A percentile compares a stretch with the other conserved stretches of the same genome.
These are phyloP conservation scores for Phytopythium ostracodes DNA, from an alignment of 352 stramenopile species.

Conservation along the genomic window DNA sequence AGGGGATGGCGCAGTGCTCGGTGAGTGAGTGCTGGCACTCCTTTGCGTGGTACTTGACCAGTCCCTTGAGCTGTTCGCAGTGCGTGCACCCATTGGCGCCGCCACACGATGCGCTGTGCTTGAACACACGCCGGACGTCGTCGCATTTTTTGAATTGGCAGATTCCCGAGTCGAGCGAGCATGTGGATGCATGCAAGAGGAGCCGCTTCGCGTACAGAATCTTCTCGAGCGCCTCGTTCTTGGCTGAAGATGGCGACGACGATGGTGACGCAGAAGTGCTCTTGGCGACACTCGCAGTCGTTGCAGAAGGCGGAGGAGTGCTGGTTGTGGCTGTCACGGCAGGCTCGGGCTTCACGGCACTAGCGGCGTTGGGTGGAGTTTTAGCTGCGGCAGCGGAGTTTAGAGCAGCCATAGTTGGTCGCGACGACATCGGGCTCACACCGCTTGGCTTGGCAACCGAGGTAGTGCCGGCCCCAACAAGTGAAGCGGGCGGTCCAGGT, in stretches of 20 bases:
- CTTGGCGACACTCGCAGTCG: background rate
- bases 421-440: background rate
- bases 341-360: conserved; percentile 32
- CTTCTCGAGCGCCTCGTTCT: conserved; percentile 72
- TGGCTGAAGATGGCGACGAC: conserved; percentile 23
- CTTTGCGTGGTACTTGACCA: conserved; percentile 84
- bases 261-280: conserved; percentile 7
- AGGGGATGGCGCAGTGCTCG: conserved; percentile 80
- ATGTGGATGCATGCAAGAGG: conserved; percentile 71
- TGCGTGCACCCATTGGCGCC: conserved; percentile 64
- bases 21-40: conserved; percentile 57
- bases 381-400: background rate
- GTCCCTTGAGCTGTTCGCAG: conserved; percentile 76
- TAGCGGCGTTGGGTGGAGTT: background rate
- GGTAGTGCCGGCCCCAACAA: background rate
- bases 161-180: conserved; percentile 42
- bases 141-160: conserved; percentile 87
- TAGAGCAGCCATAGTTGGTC: background rate
- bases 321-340: background rate
- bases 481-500: background rate
- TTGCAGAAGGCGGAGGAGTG: background rate
- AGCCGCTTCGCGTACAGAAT: conserved; percentile 84
- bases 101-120: conserved; percentile 77
- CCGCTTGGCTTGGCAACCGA: background rate
- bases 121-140: conserved; percentile 82